Evolutionary conservation across 2,329 filamentous ascomycete species (phyloP), one percentile per base, ranked within the genome.

Genomic region (Neonectria magnoliae): DNA sequence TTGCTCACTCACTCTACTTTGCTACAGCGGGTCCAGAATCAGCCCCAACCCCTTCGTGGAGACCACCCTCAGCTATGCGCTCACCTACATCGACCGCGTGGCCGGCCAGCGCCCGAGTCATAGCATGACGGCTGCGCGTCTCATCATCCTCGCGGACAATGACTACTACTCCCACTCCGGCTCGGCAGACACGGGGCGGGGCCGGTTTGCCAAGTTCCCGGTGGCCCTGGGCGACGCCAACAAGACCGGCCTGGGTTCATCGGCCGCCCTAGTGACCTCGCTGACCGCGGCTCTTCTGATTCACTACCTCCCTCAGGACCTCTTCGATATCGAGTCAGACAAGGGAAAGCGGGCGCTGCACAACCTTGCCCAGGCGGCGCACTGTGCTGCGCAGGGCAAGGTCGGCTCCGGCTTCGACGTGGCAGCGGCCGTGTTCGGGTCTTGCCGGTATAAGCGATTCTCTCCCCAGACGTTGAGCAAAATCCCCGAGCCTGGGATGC

Each of bases 341-440:
- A 69, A 80, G 0, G 88, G 89, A 55, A 85, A 85, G 69, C 82
- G 83, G 29, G 87, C 86, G 54, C 85, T 98, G 58, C 96, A 99
- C 82, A 98, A 98, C 80, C 89, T 99, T 55, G 91, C 95, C 0
- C 96, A 99, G 82, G 92, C 93, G 1, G 91, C 93, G 4, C 96
- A 99, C 81, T 98, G 95, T 76, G 93, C 95, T 1, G 96, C 96
- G 0, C 96, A 99, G 81, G 96, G 96, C 25, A 99, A 99, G 80
- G 90, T 99, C 18, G 96, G 96, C 54, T 96, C 92, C 1, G 96
- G 96, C 20, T 99, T 99, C 77, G 96, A 99, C 77, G 92, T 99
- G 57, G 96, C 95, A 0, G 91, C 92, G 27, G 96, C 96, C 18
- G 93, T 97, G 16, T 98, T 93, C 78, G 96, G 96, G 16, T 94